Base-by-base conservation (phyloP, 2,329 filamentous ascomycete genomes). In the Pseudogymnoascus pannorum region DNA sequence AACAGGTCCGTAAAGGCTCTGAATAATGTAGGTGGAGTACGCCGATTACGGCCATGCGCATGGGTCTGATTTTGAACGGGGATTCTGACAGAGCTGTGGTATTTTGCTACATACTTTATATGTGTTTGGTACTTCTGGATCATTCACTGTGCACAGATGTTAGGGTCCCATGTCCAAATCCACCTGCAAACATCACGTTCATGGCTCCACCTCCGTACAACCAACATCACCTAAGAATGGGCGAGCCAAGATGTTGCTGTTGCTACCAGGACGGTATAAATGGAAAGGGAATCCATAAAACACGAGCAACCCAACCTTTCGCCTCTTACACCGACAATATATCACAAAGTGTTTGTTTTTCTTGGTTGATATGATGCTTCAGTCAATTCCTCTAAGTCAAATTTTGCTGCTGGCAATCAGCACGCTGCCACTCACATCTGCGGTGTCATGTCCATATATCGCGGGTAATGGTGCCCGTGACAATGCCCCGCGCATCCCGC, bases 161-260 rank as follows among this genome's bases (percentile, higher is more conserved):
- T 54, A 54, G 48, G 48, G 48, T 54, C 48, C 48, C 48, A 54
- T 31, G 44, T 29, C 24, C 44, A 51, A 51, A 31, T 51, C 44
- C 44, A 29, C 44, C 24, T 18, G 12, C 44, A 51, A 51, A 51
- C 24, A 51, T 31, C 24, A 18, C 24, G 29, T 51, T 51, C 44
- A 51, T 51, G 44, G 29, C 24, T 31, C 44, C 29, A 51, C n/a
- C 24, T 51, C 24, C 26, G 48, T 54, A 14, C 48, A 54, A 54
- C 44, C 24, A 54, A 54, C 24, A n/a, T 31, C 48, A 54, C 24
- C 26, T 54, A 31, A 54, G 29, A 12, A 18, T 31, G 48, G 48
- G 48, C 4, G 26, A 18, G 24, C 48, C 26, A 54, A 31, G 48
- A 31, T n/a, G 48, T 12, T 51, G 24, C 14, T n/a, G n/a, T 31